phyloP scores from a whole-genome alignment of 2,329 filamentous ascomycete species.

The Colletotrichum theobromicola region DNA sequence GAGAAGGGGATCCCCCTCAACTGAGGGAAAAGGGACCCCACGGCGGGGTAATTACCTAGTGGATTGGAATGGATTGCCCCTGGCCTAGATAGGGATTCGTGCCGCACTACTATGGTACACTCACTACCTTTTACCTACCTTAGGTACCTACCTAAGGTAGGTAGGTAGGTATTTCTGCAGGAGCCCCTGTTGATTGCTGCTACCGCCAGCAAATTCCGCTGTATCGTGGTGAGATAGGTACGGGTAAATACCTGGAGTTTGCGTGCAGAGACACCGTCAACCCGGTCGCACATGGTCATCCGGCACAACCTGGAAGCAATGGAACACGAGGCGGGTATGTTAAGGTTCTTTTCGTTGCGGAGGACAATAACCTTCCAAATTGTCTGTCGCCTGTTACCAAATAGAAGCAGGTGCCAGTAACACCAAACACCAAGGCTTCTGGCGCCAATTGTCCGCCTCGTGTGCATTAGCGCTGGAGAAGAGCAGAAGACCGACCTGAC shows the following conservation, averaged over 20 bases:
- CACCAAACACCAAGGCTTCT: neutral
- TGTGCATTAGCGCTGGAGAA: neutral
- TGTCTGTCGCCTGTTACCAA: neutral
- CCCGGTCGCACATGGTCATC: neutral
- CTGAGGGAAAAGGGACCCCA: conserved; percentile 14
- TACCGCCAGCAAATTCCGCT: neutral
- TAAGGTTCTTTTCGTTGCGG: neutral
- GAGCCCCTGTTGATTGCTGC: neutral
- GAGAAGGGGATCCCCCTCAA: neutral
- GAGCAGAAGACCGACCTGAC: neutral
- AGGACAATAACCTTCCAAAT: neutral
- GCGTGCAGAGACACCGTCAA: neutral
- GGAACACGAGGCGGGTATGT: neutral
- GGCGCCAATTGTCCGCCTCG: neutral
- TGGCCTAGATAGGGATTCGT: neutral
- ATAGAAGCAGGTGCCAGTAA: neutral
- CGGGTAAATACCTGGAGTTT: neutral
- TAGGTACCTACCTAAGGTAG: too few relatives aligned
- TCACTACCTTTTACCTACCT: too few relatives aligned
- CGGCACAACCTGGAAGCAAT: neutral
- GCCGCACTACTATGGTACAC: neutral
- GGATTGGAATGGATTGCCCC: neutral
- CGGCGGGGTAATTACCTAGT: conserved; percentile 18
- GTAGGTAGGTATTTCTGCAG: neutral
- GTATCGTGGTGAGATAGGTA: neutral